Conservation (phyloP, 1,284 basidiomycete genomes). For the Lentinula novae-zelandiae region DNA sequence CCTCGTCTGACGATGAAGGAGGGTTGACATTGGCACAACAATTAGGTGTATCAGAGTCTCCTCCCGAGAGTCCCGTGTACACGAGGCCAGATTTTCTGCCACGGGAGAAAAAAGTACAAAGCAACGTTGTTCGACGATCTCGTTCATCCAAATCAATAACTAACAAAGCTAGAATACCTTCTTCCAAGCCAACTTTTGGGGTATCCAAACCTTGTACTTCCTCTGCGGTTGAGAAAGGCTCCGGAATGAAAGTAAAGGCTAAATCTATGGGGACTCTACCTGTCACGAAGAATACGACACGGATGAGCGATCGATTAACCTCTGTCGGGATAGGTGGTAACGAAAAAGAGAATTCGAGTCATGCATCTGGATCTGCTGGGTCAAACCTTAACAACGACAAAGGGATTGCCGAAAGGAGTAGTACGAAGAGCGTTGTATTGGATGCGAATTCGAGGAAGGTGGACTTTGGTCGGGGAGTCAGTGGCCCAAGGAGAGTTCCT, state of each 20-base stretch:
- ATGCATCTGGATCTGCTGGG: slow-evolving; percentile 18
- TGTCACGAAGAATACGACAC: background rate
- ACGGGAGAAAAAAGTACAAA: slow-evolving; percentile 38
- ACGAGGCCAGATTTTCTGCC: slow-evolving; percentile 31
- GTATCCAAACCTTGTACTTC: slow-evolving; percentile 13
- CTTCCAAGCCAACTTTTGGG: slow-evolving; percentile 10
- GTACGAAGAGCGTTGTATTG: background rate
- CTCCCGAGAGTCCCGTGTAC: slow-evolving; percentile 27
- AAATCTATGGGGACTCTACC: slow-evolving; percentile 22
- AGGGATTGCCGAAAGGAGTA: background rate
- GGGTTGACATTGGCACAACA: slow-evolving; percentile 33
- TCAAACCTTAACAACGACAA: background rate
- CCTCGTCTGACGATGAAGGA: background rate
- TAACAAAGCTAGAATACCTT: slow-evolving; percentile 21
- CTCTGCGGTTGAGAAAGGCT: background rate
- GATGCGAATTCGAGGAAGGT: background rate
- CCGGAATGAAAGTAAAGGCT: slow-evolving; percentile 20
- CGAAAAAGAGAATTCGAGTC: slow-evolving; percentile 41
- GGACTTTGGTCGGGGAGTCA: slow-evolving; percentile 24
- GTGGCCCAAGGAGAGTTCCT: slow-evolving; percentile 53
- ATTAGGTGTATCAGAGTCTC: slow-evolving; percentile 34
- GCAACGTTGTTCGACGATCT: slow-evolving; percentile 16
- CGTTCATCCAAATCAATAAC: slow-evolving; percentile 14
- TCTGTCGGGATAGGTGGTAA: slow-evolving; percentile 23
- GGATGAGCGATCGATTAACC: slow-evolving; percentile 14